Conservation (phyloP, 176 grass and related monocot genomes). For the Bonia amplexicaulis region DNA sequence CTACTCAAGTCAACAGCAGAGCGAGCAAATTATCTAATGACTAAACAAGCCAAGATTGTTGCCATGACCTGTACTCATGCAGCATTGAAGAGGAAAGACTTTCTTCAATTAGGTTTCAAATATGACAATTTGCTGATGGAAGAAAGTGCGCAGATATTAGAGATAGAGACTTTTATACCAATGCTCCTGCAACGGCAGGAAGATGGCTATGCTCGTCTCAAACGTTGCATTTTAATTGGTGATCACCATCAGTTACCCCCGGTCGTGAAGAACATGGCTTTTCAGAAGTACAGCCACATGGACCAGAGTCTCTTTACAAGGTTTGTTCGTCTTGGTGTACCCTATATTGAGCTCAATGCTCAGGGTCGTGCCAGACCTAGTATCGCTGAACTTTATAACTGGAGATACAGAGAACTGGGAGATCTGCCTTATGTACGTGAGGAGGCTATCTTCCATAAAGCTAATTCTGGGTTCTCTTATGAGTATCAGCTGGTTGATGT, state of each 20-base stretch:
- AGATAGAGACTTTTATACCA: constrained; percentile 98
- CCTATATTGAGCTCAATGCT: constrained; percentile 97
- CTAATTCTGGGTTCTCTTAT: constrained; percentile 89
- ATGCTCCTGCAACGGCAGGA: constrained; percentile 94
- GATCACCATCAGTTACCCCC: constrained; percentile 96
- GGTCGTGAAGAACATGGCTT: constrained; percentile 99
- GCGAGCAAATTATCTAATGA: constrained; percentile 96
- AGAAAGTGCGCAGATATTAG: constrained; percentile 99
- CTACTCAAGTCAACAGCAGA: constrained; percentile 92
- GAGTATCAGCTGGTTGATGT: constrained; percentile 98
- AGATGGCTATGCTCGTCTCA: constrained; percentile 86
- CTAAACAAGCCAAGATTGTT: constrained; percentile 97
- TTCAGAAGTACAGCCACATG: constrained; percentile 99
- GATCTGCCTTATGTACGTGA: constrained; percentile 83
- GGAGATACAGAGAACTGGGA: constrained; percentile 95
- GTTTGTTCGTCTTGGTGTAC: constrained; percentile 93
- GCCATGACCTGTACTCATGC: constrained; percentile 99
- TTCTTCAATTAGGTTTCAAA: constrained; percentile 93
- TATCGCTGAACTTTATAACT: constrained; percentile 92
- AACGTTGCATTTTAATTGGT: constrained; percentile 95
- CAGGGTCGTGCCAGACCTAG: constrained; percentile 90
- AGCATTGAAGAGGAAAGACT: constrained; percentile 89
- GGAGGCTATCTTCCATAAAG: constrained; percentile 80
- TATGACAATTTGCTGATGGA: constrained; percentile 99
- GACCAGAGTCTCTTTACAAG: constrained; percentile 93